phyloP scores from a whole-genome alignment of 129 eudicot species.

The Deinandra increscens region DNA sequence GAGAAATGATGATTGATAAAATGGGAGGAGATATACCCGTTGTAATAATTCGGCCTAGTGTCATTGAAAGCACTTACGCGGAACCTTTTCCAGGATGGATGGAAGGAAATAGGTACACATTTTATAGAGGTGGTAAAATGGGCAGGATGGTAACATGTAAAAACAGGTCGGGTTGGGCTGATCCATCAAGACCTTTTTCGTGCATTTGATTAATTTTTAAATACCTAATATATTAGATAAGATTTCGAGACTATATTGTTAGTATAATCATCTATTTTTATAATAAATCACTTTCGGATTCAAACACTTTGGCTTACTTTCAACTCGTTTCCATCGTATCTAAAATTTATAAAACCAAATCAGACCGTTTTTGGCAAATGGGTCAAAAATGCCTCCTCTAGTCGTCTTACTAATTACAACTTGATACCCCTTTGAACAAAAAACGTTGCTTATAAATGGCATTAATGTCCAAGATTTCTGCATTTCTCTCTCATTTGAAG shows the following conservation, averaged over 20 bases:
- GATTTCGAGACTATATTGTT: background rate
- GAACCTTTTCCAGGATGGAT: slow-evolving; percentile 99
- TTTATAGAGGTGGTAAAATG: slow-evolving; percentile 12
- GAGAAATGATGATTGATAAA: slow-evolving; percentile 91
- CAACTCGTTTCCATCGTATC: background rate
- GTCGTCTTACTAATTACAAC: background rate
- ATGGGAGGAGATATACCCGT: slow-evolving; percentile 81
- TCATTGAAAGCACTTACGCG: slow-evolving; percentile 88
- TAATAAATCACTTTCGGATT: background rate
- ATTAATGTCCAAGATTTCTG: slow-evolving; percentile 2
- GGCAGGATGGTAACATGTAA: background rate
- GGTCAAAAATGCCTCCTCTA: background rate
- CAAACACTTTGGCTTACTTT: background rate
- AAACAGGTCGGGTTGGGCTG: background rate
- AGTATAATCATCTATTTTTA: background rate
- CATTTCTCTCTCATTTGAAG: slow-evolving; percentile 36
- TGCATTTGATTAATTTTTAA: background rate
- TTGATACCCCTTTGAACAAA: background rate
- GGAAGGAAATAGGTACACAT: slow-evolving; percentile 86
- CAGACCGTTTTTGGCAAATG: background rate
- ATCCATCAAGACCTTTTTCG: background rate
- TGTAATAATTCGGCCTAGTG: slow-evolving; percentile 94
- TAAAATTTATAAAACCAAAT: background rate
- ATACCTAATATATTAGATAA: background rate
- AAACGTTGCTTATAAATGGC: background rate